Evolutionary conservation across 2,329 filamentous ascomycete genomes (phyloP).

Genomic region (Rhinocladiella mackenziei): DNA sequence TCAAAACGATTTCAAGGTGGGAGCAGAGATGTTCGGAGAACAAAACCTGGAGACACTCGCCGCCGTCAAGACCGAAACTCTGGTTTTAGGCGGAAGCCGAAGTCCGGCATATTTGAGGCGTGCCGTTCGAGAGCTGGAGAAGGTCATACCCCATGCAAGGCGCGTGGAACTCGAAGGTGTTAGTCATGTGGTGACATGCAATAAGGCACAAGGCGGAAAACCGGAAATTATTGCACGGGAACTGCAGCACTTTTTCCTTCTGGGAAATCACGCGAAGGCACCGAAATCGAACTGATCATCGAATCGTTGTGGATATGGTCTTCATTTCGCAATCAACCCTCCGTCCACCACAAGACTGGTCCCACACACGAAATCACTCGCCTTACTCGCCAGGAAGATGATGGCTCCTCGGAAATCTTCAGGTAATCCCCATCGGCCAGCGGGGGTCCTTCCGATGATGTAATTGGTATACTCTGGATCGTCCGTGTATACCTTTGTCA

Average conservation of each 20-base stretch:
- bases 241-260: constrained; percentile 12
- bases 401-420: constrained; percentile 84
- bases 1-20: constrained; percentile 12
- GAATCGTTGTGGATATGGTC: too few relatives aligned
- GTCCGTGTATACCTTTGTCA: constrained; percentile 77
- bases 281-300: too few relatives aligned
- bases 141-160: constrained; percentile 3
- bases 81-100: constrained; percentile 10
- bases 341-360: constrained; percentile 82
- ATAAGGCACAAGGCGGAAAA: constrained; percentile 13
- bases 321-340: constrained; percentile 64
- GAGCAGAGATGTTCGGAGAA: constrained; percentile 9
- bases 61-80: constrained; percentile 5
- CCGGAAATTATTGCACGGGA: constrained; percentile 13
- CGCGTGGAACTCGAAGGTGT: constrained; percentile 10
- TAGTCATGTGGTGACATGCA: constrained; percentile 14
- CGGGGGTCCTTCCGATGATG: constrained; percentile 76
- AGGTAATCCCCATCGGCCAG: constrained; percentile 73
- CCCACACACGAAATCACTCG: constrained; percentile 77
- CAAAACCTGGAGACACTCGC: constrained; percentile 6
- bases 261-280: too few relatives aligned
- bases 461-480: constrained; percentile 64
- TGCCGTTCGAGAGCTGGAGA: constrained; percentile 13
- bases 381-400: constrained; percentile 70
- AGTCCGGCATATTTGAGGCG: constrained; percentile 12